Evolutionary conservation across 1,284 basidiomycete genomes (phyloP), one percentile per base, ranked within the genome.

Genomic region (Naganishia sp.): DNA sequence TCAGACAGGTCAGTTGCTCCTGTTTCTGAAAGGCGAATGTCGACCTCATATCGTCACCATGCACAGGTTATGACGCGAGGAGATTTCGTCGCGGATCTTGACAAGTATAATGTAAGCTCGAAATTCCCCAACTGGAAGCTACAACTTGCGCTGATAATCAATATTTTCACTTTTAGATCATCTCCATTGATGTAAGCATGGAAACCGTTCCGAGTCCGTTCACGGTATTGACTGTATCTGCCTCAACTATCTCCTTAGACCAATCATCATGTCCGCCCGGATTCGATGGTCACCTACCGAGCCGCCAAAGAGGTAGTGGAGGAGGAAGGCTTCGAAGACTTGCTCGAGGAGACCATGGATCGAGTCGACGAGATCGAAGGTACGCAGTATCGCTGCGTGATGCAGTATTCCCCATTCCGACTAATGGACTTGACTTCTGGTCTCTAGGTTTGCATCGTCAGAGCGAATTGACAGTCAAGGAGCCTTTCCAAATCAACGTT

Each of bases 181-280:
- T 92, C 63, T 81, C 87, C 6, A 89, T 91, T 68, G 91, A 92
- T 75, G 89, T 90, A 70, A 72, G 85, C 67, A 41, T 7, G n/a
- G 4, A 10, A 6, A 28, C n/a, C 28, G 15, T 6, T 28, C 4
- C 21, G 25, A 25, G 25, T 7, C n/a, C 3, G 18, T 23, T 50
- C 49, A 15, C 23, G 9, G 9, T 7, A 2, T 31, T 13, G 13
- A 54, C 15, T 32, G 23, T 31, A 47, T 42, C 31, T 32, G 55
- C 31, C n/a, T 50, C 43, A 21, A 35, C 15, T 55, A 28, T 62
- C n/a, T 47, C 54, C 72, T 39, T 13, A 88, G 88, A 83, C 87
- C 39, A 78, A 89, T 70, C 88, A 90, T 74, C 84, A 90, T 66
- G 87, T 92, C 17, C 86, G 87, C 50, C 88, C 89, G 17, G 90